Base-by-base conservation (phyloP, 2,329 filamentous ascomycete genomes). In the Exserohilum turcica region DNA sequence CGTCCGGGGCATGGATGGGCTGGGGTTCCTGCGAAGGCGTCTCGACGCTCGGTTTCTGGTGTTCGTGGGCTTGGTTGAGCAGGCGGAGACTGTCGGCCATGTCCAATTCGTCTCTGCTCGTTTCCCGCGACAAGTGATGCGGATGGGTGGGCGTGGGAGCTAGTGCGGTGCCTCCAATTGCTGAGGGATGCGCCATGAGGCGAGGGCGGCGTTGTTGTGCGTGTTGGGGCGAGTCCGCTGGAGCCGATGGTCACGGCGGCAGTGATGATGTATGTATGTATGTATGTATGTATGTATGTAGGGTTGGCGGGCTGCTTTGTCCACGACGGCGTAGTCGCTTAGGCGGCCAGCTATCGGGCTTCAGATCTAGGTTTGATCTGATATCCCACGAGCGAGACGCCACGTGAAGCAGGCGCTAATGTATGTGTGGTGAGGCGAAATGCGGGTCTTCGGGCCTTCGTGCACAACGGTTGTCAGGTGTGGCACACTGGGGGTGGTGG, bases 21-120 rank as follows among this genome's bases (percentile, higher is more conserved):
- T 63, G 60, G 33, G 61, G 62, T 35, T 54, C 57, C 38, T 65
- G 61, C 12, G 63, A 49, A 6, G 56, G 54, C 7, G 62, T 57
- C 37, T 54, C 48, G 19, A 54, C 48, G 53, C 63, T 64, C 31
- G 64, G 49, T 18, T 61, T 55, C 32, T 63, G 64, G 37, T 63
- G 57, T 39, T 69, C 69, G 59, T 79, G 76, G 8, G 77, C 75
- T 54, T 80, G 78, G 50, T 77, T 78, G 33, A 81, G 57, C 43
- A 71, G 59, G 48, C 65, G 72, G 21, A 82, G 75, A 56, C 78
- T 77, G 56, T 77, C 74, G 10, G 80, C 80, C 64, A 78, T 74
- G 63, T 81, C 79, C 21, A 81, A 70, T 59, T 82, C 79, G 67
- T 81, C 76, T 59, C 75, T 75, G 48, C 79, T 80, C 3, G 76